Evolutionary conservation across 2,329 filamentous ascomycete genomes (phyloP), one percentile per base, ranked within the genome.

Genomic region (Thielaviopsis euricoi): DNA sequence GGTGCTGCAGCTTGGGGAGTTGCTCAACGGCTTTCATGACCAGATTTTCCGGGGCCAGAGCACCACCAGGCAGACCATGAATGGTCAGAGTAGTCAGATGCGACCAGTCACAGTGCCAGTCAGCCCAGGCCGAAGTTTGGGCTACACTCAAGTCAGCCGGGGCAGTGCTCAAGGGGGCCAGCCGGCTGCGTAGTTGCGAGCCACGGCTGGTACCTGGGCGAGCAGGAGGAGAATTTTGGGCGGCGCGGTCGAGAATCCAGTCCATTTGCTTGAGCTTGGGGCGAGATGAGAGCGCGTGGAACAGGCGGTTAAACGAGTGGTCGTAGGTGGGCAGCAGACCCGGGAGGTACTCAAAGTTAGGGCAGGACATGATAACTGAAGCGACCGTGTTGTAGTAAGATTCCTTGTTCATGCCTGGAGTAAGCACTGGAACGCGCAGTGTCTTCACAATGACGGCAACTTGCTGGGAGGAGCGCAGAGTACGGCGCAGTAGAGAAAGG

Each of bases 281-380:
- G 25, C 82, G 71, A 0, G 80, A 81, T 6, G 79, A 79, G 19
- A 85, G 65, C 0, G 81, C 80, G 60, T 85, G 76, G 58, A 79
- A 76, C 10, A 82, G 70, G 52, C 76, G 74, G 65, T 73, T 77
- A 63, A 78, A 82, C 1, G 73, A 71, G 66, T 82, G 77, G 57
- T 77, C 71, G 64, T 83, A 82, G 3, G 68, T 66, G 2, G 75
- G 73, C 57, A 78, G 73, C 46, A 78, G 76, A 0, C 81, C 80
- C 12, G 74, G 68, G 6, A 85, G 68, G 54, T 74, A 72, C 67
- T 85, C 81, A 12, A 85, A 70, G 62, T 84, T 83, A 2, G 81
- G 81, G 58, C 81, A 85, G 0, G 79, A 76, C 80, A 83, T 82
- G 59, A 85, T 71, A 23, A 85, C 67, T 5, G 81, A 76, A 0